Evolutionary conservation across 345 rosid species (phyloP).

Genomic region (Heritiera fomes): DNA sequence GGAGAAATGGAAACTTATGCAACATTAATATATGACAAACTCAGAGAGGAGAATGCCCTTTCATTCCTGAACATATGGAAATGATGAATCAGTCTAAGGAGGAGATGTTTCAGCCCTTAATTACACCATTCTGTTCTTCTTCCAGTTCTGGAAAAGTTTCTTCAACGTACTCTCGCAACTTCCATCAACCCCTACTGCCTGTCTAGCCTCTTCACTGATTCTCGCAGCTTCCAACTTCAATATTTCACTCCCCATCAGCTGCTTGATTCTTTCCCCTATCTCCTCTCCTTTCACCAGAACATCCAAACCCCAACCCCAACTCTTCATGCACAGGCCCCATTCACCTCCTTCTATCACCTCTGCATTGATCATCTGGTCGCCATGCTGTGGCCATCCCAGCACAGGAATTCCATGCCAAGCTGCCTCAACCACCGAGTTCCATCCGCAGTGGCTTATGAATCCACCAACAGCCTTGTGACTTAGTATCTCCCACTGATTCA

Average conservation of each 20-base stretch:
- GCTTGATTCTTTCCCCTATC: slow-evolving; percentile 33
- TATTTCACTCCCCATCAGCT: slow-evolving; percentile 34
- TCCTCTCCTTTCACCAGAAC: slow-evolving; percentile 37
- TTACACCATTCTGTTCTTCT: neutral
- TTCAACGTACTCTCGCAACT: slow-evolving; percentile 13
- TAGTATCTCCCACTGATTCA: slow-evolving; percentile 40
- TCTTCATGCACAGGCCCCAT: slow-evolving; percentile 33
- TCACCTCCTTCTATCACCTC: slow-evolving; percentile 32
- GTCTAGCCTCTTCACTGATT: slow-evolving; percentile 36
- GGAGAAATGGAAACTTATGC: no score
- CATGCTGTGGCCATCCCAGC: slow-evolving; percentile 45
- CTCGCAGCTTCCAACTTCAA: slow-evolving; percentile 25
- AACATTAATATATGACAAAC: no score
- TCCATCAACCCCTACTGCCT: slow-evolving; percentile 35
- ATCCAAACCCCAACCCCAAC: slow-evolving; percentile 35
- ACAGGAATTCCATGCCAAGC: slow-evolving; percentile 38
- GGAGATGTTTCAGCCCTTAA: no score
- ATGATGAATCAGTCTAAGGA: no score
- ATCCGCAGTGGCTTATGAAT: slow-evolving; percentile 40
- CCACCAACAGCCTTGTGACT: slow-evolving; percentile 37
- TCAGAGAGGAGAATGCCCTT: no score
- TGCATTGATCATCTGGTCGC: slow-evolving; percentile 49
- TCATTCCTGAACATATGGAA: no score
- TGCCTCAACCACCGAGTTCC: slow-evolving; percentile 53
- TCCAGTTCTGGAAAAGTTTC: slow-evolving; percentile 12